Evolutionary conservation across 768 basidiomycete species (phyloP).

Genomic region (Russula foetens): DNA sequence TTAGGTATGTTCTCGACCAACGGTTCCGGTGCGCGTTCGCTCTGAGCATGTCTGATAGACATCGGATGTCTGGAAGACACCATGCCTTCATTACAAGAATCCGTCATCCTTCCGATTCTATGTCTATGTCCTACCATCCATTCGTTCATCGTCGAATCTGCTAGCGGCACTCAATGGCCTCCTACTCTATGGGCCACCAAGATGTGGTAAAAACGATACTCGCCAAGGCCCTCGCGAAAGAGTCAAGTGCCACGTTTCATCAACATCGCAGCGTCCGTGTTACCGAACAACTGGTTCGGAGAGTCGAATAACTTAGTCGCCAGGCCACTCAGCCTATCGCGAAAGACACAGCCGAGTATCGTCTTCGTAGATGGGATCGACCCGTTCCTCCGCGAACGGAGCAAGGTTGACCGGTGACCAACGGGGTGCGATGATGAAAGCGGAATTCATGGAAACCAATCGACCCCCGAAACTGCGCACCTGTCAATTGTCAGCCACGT

Average conservation of each 20-base stretch:
- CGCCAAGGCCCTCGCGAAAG: constrained; percentile 96
- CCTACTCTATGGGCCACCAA: constrained; percentile 91
- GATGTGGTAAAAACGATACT: constrained; percentile 99
- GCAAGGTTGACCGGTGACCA: no score
- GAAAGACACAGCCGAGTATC: constrained; percentile 90
- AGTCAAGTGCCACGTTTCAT: constrained; percentile 97
- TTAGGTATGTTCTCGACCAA: constrained; percentile 39
- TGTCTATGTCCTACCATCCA: constrained; percentile 86
- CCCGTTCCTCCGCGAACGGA: constrained; percentile 83
- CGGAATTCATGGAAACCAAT: no score
- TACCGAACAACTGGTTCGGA: constrained; percentile 81
- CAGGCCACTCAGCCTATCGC: constrained; percentile 86
- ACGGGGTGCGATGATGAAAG: no score
- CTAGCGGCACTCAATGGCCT: constrained; percentile 94
- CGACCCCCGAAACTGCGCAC: no score
- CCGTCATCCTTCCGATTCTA: constrained; percentile 89
- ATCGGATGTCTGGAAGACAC: constrained; percentile 93
- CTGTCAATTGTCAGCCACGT: no score
- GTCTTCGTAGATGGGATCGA: constrained; percentile 99
- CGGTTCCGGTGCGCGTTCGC: neutral
- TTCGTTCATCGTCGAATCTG: constrained; percentile 71
- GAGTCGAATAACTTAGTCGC: constrained; percentile 94
- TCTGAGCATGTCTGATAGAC: constrained; percentile 35
- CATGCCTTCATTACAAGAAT: constrained; percentile 83
- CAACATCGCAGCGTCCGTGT: constrained; percentile 67